phyloP scores from a whole-genome alignment of 2,329 filamentous ascomycete genomes.

The Neurospora sp. region DNA sequence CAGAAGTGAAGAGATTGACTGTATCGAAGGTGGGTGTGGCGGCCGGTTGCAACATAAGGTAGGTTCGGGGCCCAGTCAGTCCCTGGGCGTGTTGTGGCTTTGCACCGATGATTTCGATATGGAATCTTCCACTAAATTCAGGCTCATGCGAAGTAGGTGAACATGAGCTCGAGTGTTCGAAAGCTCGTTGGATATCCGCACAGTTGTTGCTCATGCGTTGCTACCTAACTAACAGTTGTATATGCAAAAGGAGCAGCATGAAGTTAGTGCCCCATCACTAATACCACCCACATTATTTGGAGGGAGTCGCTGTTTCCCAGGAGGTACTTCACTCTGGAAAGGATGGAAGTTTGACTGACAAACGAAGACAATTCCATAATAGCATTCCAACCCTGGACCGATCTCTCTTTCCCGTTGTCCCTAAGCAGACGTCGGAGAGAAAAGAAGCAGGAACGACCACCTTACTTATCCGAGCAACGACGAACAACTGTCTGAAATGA shows the following conservation, averaged over 20 bases:
- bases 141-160: neutral
- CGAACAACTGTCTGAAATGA: neutral
- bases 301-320: neutral
- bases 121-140: too few species aligned
- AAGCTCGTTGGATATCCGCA: neutral
- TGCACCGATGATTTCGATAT: neutral
- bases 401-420: neutral
- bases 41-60: neutral
- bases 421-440: neutral
- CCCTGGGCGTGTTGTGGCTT: neutral
- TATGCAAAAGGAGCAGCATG: neutral
- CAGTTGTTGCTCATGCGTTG: neutral
- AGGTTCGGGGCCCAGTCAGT: neutral
- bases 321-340: neutral
- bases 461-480: neutral
- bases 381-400: neutral
- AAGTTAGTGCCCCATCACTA: neutral
- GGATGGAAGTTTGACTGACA: neutral
- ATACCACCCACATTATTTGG: neutral
- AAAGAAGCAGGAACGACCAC: neutral
- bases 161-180: neutral
- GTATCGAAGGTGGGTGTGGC: neutral
- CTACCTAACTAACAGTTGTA: neutral
- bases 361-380: neutral
- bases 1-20: neutral